Evolutionary conservation across 2,329 filamentous ascomycete species (phyloP), one percentile per base, ranked within the genome.

Genomic region (Chrysosporium keratinophilum): DNA sequence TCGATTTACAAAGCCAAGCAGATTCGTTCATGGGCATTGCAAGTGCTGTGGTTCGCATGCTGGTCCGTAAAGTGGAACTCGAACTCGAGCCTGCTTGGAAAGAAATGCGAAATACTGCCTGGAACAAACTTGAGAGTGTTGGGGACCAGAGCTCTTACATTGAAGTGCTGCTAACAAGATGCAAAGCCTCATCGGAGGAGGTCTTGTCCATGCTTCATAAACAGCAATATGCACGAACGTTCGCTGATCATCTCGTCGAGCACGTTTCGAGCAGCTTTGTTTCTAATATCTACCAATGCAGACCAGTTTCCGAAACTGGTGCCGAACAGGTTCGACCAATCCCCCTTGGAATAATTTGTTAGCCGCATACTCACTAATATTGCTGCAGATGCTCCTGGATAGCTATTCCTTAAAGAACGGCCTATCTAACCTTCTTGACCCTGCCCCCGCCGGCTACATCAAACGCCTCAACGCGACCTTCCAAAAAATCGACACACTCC

Each of bases 21-120:
- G 93, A 98, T 69, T 83, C 88, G 0, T 98, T 97, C 69, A 85
- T 98, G 74, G 90, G 90, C 2, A 91, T 98, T 37, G 93, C 91
- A 1, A 91, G 87, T 64, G 85, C 89, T 11, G 85, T 88, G 3
- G 85, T 98, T 5, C 78, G 93, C 48, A 81, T 86, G 0, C 76
- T 98, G 44, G 90, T 97, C 4, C 83, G 87, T 57, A 84, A 83
- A 63, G 87, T 95, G 3, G 90, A 95, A 66, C 68, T 83, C 0
- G 85, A 85, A 50, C 85, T 89, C 62, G 91, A 97, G 59, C 81
- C 85, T 0, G 84, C 85, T 14, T 98, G 91, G 93, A 82, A 90
- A 54, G 93, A 97, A 73, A 98, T 98, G 93, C 85, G 84, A 58
- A 95, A 96, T 65, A 95, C 86, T 0, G 87, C 90, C 47, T 98